phyloP scores from a whole-genome alignment of 495 filamentous ascomycete species.

The Daldinia grandis region DNA sequence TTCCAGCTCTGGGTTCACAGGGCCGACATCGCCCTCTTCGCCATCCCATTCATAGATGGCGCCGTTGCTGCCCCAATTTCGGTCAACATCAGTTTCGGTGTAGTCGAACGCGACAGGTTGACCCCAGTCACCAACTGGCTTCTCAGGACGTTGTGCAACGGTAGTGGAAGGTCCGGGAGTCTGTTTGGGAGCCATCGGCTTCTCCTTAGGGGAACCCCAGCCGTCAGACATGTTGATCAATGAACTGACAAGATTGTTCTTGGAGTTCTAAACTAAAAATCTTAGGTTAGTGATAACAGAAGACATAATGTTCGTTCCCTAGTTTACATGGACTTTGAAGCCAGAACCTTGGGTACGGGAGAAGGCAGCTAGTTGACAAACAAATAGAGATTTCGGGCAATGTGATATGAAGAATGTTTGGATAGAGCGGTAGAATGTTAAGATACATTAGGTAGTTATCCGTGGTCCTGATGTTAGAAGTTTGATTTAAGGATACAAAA shows the following conservation, averaged over 20 bases:
- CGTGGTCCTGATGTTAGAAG: background rate
- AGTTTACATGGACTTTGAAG: background rate
- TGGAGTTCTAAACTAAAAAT: background rate
- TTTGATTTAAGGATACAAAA: background rate
- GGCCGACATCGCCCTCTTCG: slow-evolving; percentile 86
- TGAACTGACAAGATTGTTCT: background rate
- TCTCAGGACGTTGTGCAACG: slow-evolving; percentile 27
- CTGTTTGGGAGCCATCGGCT: slow-evolving; percentile 44
- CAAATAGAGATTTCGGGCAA: background rate
- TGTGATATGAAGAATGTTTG: background rate
- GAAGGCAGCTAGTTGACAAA: background rate
- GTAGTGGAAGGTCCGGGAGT: slow-evolving; percentile 29
- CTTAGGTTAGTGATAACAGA: background rate
- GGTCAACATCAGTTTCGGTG: slow-evolving; percentile 47
- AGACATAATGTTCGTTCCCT: background rate
- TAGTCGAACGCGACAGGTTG: slow-evolving; percentile 64
- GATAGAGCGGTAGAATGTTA: background rate
- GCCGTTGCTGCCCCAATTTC: slow-evolving; percentile 58
- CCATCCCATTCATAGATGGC: slow-evolving; percentile 83
- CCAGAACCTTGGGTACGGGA: background rate
- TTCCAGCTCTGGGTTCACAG: slow-evolving; percentile 72
- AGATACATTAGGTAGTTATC: background rate
- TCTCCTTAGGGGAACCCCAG: slow-evolving; percentile 49
- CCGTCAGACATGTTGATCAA: slow-evolving; percentile 45
- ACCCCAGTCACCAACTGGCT: slow-evolving; percentile 58